These are phyloP conservation scores for Colletotrichum eremochloae DNA, from an alignment of 2,329 filamentous ascomycete genomes.

Conservation along the genomic window DNA sequence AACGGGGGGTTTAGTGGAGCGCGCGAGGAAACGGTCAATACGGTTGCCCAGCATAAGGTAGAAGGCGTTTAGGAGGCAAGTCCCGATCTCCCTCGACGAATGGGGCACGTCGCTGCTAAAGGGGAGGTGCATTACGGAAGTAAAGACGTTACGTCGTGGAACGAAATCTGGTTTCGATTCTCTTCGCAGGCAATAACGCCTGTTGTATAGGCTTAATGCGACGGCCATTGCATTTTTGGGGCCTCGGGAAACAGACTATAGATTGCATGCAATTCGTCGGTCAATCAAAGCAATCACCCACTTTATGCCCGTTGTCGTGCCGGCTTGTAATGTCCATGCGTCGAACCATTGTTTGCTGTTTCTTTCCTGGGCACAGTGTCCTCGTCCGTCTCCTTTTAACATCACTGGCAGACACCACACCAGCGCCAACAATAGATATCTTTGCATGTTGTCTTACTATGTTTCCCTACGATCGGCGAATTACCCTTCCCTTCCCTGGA, in stretches of 20 bases:
- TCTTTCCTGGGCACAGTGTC: background rate
- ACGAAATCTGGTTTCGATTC: constrained; percentile 31
- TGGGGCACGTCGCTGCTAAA: constrained; percentile 29
- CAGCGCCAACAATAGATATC: too few relatives aligned
- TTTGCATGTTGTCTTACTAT: background rate
- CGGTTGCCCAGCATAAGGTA: constrained; percentile 41
- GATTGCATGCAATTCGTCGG: constrained; percentile 41
- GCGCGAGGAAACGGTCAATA: constrained; percentile 20
- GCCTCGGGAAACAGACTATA: constrained; percentile 36
- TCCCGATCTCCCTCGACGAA: constrained; percentile 25
- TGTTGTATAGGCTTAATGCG: constrained; percentile 38
- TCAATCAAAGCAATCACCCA: constrained; percentile 9
- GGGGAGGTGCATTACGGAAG: constrained; percentile 32
- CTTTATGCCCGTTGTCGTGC: too few relatives aligned
- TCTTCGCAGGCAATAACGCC: constrained; percentile 27
- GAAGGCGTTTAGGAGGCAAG: constrained; percentile 40
- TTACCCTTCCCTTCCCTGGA: background rate
- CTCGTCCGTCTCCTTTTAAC: background rate
- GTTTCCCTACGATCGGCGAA: too few relatives aligned
- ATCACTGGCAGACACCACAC: too few relatives aligned
- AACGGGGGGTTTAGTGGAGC: constrained; percentile 4
- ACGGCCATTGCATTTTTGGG: constrained; percentile 35
- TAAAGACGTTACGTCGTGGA: constrained; percentile 35
- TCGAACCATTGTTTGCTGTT: background rate
- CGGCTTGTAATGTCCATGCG: background rate